A percentile compares a stretch with the other conserved stretches of the same genome.
These are phyloP conservation scores for Sphaceloma murrayae DNA, from an alignment of 2,329 filamentous ascomycete genomes.

Conservation along the genomic window DNA sequence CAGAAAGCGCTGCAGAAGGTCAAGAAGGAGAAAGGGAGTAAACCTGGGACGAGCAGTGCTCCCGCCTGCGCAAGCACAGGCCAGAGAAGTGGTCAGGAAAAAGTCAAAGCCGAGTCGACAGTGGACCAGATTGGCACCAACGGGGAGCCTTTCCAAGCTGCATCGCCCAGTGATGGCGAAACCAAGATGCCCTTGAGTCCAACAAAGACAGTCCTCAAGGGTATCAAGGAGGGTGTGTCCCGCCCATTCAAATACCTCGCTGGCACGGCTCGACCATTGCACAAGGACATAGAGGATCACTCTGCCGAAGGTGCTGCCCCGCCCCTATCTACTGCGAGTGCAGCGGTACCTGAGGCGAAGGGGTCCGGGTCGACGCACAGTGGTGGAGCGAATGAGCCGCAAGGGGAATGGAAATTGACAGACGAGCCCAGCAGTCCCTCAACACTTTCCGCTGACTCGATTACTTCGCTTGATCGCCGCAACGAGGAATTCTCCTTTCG, in stretches of 20 bases:
- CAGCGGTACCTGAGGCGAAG: too few relatives aligned
- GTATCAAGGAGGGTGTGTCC: neutral
- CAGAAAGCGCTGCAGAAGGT: conserved; percentile 20
- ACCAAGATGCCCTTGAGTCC: conserved; percentile 1
- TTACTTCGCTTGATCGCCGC: conserved; percentile 1
- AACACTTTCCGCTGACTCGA: neutral
- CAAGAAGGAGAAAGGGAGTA: conserved; percentile 10
- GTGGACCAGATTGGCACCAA: too few relatives aligned
- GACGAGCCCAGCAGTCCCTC: conserved; percentile 1
- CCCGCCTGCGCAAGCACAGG: neutral
- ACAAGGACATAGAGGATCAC: too few relatives aligned
- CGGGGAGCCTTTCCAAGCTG: too few relatives aligned
- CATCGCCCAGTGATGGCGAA: conserved; percentile 3
- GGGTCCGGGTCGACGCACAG: neutral
- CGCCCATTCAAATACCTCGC: conserved; percentile 4
- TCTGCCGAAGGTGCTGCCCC: too few relatives aligned
- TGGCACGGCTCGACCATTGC: neutral
- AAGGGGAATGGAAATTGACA: neutral
- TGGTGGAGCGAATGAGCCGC: neutral
- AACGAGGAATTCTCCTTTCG: conserved; percentile 12
- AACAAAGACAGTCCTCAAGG: conserved; percentile 1
- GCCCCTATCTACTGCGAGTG: too few relatives aligned
- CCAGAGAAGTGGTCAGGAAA: neutral
- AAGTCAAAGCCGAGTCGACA: too few relatives aligned
- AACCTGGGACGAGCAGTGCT: neutral